Evolutionary conservation across 2,329 filamentous ascomycete genomes (phyloP), one percentile per base, ranked within the genome.

Genomic region (Botrytis galanthina): DNA sequence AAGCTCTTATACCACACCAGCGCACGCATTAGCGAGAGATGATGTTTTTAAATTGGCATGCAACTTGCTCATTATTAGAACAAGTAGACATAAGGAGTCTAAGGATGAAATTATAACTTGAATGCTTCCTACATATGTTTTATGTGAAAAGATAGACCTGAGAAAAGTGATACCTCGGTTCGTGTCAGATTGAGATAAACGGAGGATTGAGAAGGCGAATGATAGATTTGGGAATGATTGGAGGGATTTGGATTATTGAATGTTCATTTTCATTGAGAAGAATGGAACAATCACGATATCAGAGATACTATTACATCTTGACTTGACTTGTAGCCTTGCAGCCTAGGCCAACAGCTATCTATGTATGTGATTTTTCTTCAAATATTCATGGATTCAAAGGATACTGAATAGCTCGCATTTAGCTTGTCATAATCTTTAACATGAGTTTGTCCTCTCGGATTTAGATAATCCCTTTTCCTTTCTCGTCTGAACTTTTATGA

Each of bases 1-100:
- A 64, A 46, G 60, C 57, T 73, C 51, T 66, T 71, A 71, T 64
- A 71, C 69, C 69, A 71, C 44, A 63, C 32, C 54, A 63, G 69
- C 69, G 42, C 62, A 68, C 48, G 64, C 64, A 68, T 54, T 57
- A 46, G 39, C 57, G 69, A 61, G 32, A 63, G 57, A 62, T 69
- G 48, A 60, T 60, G 16, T 69, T 69, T 70, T 22, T 46, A 54
- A 39, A 32, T 39, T 68, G 48, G 63, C 51, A 48, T 73, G 54
- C 20, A 26, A 35, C 63, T 48, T 69, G 51, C 62, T 69, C n/a
- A 18, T 61, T 44, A 44, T 60, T 32, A 70, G 39, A 48, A 26
- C 69, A 71, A 46, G 69, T 39, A 39, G 26, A 68, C 46, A 54
- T 54, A 29, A 16, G 64, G 37, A 68, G 51, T 68, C 32, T 54